Conservation (phyloP, 345 rosid genomes). For the Eucalyptus pauciflora region DNA sequence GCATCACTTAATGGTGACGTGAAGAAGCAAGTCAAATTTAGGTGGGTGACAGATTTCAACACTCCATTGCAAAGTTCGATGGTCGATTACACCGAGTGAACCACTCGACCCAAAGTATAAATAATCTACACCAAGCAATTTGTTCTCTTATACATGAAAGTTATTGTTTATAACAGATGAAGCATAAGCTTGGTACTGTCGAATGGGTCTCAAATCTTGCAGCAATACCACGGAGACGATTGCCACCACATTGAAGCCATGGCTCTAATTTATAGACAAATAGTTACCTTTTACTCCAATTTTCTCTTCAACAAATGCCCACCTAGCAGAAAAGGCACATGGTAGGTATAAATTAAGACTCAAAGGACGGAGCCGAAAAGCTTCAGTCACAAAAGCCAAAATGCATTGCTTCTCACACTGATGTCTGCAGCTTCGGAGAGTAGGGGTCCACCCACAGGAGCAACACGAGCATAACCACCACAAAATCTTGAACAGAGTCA, state of each 20-base stretch:
- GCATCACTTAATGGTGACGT: not conserved
- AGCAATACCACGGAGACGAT: not conserved
- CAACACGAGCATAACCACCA: not conserved
- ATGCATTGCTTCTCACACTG: not conserved
- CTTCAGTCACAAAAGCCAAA: not conserved
- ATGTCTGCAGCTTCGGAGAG: not conserved
- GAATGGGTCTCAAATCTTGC: not conserved
- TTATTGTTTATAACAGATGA: not conserved
- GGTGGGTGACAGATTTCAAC: not conserved
- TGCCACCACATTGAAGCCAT: not conserved
- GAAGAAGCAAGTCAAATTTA: not conserved
- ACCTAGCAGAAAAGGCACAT: not conserved
- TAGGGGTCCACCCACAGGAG: not conserved
- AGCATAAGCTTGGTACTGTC: not conserved
- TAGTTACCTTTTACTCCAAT: not conserved
- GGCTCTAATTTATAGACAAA: not conserved
- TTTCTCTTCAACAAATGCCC: not conserved
- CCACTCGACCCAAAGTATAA: not conserved
- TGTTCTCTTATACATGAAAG: not conserved
- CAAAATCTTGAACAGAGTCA: too few species aligned
- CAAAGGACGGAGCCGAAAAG: not conserved
- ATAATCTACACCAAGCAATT: not conserved
- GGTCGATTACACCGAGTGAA: not conserved
- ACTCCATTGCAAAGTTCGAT: fast-evolving
- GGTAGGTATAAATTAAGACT: not conserved